Conservation (phyloP, 352 stramenopile genomes). For the Phytophthora sp. region DNA sequence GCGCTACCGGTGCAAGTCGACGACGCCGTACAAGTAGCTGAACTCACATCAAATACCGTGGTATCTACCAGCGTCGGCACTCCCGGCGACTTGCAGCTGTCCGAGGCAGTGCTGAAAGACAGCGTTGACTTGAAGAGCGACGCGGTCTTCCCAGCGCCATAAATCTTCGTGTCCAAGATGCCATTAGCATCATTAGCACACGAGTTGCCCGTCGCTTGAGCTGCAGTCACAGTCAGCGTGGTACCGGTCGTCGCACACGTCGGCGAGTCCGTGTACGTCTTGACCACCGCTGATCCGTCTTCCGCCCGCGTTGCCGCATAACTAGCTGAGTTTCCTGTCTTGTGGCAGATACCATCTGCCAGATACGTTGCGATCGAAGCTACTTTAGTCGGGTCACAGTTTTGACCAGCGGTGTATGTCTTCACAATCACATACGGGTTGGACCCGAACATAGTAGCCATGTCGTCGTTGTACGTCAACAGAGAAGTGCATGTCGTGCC, state of each 20-base stretch:
- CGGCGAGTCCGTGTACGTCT: background rate
- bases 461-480: constrained; percentile 3
- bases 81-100: background rate
- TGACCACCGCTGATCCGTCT: background rate
- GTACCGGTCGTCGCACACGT: background rate
- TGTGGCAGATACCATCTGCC: constrained; percentile 27
- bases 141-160: background rate
- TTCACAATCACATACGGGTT: constrained; percentile 18
- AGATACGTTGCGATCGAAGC: constrained; percentile 10
- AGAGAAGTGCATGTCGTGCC: constrained; percentile 2
- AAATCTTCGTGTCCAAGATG: constrained; percentile 8
- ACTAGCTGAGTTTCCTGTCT: background rate
- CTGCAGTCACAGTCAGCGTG: background rate
- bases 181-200: background rate
- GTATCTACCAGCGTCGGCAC: background rate
- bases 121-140: constrained; percentile 2
- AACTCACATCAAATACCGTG: background rate
- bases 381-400: background rate
- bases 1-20: constrained; percentile 2
- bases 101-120: background rate
- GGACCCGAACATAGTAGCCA: background rate
- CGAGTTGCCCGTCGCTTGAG: background rate
- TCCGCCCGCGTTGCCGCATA: background rate
- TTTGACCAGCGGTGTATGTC: background rate
- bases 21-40: background rate